Evolutionary conservation across 768 basidiomycete genomes (phyloP).

Genomic region (Leccinum uliginosum): DNA sequence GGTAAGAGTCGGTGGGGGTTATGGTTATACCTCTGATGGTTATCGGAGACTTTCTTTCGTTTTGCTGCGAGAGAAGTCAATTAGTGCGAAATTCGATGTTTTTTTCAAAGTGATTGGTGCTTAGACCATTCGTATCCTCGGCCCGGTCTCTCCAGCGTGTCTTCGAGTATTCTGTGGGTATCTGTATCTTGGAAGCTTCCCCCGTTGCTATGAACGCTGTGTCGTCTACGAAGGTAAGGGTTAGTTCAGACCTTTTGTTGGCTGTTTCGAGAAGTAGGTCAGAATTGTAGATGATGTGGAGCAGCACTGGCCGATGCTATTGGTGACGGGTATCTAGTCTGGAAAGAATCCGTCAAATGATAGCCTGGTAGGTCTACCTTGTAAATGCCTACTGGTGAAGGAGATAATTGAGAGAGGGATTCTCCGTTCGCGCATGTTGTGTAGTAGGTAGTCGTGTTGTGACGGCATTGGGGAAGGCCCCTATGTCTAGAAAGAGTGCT

Average conservation of each 20-base stretch:
- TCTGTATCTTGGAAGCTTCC: constrained; percentile 18
- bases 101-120: constrained; percentile 15
- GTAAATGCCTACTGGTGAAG: constrained; percentile 7
- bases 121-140: constrained; percentile 17
- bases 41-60: neutral
- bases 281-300: constrained; percentile 33
- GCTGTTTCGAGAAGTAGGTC: constrained; percentile 13
- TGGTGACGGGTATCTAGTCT: constrained; percentile 8
- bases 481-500: constrained; percentile 4
- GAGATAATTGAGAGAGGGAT: constrained; percentile 1
- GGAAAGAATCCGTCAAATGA: constrained; percentile 23
- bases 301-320: constrained; percentile 31
- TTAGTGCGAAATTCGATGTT: constrained; percentile 17
- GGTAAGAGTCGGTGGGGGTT: neutral
- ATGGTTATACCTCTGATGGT: neutral
- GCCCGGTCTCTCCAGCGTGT: constrained; percentile 21
- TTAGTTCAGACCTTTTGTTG: constrained; percentile 1
- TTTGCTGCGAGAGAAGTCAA: constrained; percentile 4
- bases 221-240: constrained; percentile 32
- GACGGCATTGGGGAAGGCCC: constrained; percentile 1
- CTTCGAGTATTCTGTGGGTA: constrained; percentile 14
- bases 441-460: neutral
- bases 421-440: neutral
- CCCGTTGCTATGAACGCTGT: constrained; percentile 23
- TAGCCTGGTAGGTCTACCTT: constrained; percentile 1